Conservation (phyloP, 2,329 filamentous ascomycete genomes). For the Pleoardoris graminearum region DNA sequence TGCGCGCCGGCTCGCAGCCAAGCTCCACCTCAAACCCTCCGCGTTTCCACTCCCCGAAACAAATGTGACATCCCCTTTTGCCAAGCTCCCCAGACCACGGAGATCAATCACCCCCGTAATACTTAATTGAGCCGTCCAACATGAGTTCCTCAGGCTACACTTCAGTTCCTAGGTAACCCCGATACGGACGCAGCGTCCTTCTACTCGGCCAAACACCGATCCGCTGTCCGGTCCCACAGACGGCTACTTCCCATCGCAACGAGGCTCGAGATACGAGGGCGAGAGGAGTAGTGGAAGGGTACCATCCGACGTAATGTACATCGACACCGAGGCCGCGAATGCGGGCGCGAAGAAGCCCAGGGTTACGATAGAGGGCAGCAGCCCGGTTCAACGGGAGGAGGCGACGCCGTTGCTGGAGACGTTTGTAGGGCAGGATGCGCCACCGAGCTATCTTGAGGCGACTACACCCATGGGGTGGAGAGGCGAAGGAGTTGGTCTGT, state of each 20-base stretch:
- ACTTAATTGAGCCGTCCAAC: background rate
- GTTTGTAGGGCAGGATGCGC: constrained; percentile 28
- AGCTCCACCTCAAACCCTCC: constrained; percentile 12
- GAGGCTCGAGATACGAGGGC: background rate
- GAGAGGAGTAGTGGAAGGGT: background rate
- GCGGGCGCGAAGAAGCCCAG: constrained; percentile 25
- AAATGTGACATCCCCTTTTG: constrained; percentile 13
- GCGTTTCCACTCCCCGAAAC: constrained; percentile 15
- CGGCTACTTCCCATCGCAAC: constrained; percentile 4
- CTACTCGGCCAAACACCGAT: constrained; percentile 6
- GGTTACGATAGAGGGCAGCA: constrained; percentile 19
- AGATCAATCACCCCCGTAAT: constrained; percentile 7
- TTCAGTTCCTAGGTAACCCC: background rate
- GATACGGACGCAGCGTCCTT: constrained; percentile 5
- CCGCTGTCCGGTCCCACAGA: constrained; percentile 6
- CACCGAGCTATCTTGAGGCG: constrained; percentile 40
- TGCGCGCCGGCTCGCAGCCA: constrained; percentile 1
- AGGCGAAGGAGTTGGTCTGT: constrained; percentile 32
- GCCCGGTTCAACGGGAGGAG: constrained; percentile 21
- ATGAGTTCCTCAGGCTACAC: constrained; percentile 6
- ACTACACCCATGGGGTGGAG: constrained; percentile 40
- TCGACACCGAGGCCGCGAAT: constrained; percentile 40
- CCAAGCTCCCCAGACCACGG: constrained; percentile 2
- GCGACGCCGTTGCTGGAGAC: constrained; percentile 30
- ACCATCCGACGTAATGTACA: constrained; percentile 29